Evolutionary conservation across 2,329 filamentous ascomycete genomes (phyloP), one percentile per base, ranked within the genome.

Genomic region (Penicillium sp.): DNA sequence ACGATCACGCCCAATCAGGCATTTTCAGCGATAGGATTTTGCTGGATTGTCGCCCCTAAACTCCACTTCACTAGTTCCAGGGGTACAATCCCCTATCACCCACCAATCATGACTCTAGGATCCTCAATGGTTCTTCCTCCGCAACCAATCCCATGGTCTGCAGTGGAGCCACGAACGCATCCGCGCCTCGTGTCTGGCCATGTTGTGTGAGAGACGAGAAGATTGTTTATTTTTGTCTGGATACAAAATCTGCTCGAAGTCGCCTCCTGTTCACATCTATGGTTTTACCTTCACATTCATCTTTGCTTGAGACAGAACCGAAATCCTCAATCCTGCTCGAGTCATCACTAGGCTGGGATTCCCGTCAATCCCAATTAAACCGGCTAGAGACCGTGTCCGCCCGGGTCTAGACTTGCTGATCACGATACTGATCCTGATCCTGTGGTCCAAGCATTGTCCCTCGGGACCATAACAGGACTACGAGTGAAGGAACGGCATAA

Each of bases 101-200:
- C 18, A 22, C 49, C 45, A 52, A 49, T 52, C 7, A 37, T 31
- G 9, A 12, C 10, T 7, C 1, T 11, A 2, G 12, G 12, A 38
- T 39, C 42, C 45, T 45, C 50, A 41, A 41, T 32, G 42, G 50
- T 52, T 51, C 50, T 23, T 52, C 39, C 45, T 51, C 49, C 18
- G 9, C 39, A 35, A 25, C 7, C 32, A 37, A 35, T 16, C 18
- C 18, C 18, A 22, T 33, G 37, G 25, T 25, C 28, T 31, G 7
- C 6, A 23, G 32, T 42, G 42, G 37, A 35, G 30, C 17, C 26
- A 31, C 29, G 41, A 41, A 41, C 41, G 29, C 30, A 30, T 36
- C 36, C 35, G 18, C 5, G 18, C 18, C 18, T 22, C 18, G 18
- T 22, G 18, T 22, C 18, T 22, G 18, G 5, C 18, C 5, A 22